A percentile compares a stretch with the other conserved stretches of the same genome.
phyloP scores from a whole-genome alignment of 1,284 basidiomycete species.

The Ceratobasidium sp. region DNA sequence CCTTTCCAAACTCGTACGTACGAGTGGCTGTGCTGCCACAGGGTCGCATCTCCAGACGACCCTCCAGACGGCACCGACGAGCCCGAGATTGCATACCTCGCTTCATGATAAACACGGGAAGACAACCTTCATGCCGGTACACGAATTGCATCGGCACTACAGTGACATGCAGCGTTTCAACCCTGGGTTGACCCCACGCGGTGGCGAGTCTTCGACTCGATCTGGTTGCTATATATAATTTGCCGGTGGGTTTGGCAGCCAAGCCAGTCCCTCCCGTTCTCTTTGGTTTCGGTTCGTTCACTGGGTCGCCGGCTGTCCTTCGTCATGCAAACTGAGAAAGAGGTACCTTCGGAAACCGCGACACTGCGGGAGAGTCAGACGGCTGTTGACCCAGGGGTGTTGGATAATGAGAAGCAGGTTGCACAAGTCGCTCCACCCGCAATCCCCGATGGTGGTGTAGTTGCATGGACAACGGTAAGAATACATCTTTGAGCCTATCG shows the following conservation, averaged over 20 bases:
- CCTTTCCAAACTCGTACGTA: neutral
- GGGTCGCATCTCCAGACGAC: neutral
- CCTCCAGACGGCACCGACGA: neutral
- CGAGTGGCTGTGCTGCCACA: slow-evolving; percentile 5
- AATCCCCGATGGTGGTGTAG: slow-evolving; percentile 25
- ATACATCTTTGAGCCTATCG: neutral
- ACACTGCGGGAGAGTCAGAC: slow-evolving; percentile 12
- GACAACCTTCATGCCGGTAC: neutral
- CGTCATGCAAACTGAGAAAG: slow-evolving; percentile 22
- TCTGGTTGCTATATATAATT: neutral
- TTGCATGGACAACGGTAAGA: slow-evolving; percentile 32
- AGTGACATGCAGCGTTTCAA: neutral
- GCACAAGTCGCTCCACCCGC: neutral
- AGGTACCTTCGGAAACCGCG: slow-evolving; percentile 22
- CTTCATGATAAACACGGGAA: neutral
- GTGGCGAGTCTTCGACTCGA: neutral
- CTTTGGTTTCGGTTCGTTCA: neutral
- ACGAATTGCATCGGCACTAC: no score
- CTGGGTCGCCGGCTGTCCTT: neutral
- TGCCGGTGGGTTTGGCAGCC: neutral
- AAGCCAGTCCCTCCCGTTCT: neutral
- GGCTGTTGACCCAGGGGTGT: neutral
- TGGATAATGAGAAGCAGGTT: neutral
- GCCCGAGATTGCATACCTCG: neutral
- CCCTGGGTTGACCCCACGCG: neutral